Evolutionary conservation across 352 stramenopile genomes (phyloP).

Genomic region (Globisporangium nunn): DNA sequence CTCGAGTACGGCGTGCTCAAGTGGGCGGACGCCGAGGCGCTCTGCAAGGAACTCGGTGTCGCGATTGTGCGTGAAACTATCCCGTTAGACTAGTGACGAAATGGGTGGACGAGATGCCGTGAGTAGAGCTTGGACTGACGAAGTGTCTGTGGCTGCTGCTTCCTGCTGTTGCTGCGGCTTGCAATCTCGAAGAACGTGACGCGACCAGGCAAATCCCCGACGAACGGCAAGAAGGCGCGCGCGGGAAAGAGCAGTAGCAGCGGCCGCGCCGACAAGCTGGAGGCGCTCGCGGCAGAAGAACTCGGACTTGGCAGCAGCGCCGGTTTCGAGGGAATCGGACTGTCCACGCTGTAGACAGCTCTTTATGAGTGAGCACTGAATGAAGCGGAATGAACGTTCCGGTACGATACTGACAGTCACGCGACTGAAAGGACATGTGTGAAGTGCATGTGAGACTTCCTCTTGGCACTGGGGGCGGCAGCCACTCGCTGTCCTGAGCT

Average conservation of each 20-base stretch:
- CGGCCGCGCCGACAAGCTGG: constrained; percentile 24
- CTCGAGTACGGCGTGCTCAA: constrained; percentile 88
- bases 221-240: constrained; percentile 25
- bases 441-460: constrained; percentile 10
- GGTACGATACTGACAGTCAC: too few species aligned
- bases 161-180: too few species aligned
- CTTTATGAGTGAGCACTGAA: too few species aligned
- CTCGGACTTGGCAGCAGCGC: constrained; percentile 38
- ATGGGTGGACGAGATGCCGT: too few species aligned
- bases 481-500: constrained; percentile 33
- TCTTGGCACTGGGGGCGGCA: constrained; percentile 69
- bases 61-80: constrained; percentile 28
- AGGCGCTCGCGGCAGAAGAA: constrained; percentile 40
- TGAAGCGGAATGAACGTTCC: too few species aligned
- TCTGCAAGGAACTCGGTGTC: constrained; percentile 73
- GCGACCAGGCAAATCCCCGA: constrained; percentile 33
- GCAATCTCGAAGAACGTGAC: constrained; percentile 38
- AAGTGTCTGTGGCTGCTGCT: too few species aligned
- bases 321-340: constrained; percentile 57
- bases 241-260: constrained; percentile 14
- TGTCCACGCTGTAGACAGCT: constrained; percentile 41
- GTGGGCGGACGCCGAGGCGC: constrained; percentile 68
- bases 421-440: too few species aligned
- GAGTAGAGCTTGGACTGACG: too few species aligned
- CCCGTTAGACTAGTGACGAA: too few species aligned